phyloP scores from a whole-genome alignment of 106 monocot species.

The Vanilla planifolia region DNA sequence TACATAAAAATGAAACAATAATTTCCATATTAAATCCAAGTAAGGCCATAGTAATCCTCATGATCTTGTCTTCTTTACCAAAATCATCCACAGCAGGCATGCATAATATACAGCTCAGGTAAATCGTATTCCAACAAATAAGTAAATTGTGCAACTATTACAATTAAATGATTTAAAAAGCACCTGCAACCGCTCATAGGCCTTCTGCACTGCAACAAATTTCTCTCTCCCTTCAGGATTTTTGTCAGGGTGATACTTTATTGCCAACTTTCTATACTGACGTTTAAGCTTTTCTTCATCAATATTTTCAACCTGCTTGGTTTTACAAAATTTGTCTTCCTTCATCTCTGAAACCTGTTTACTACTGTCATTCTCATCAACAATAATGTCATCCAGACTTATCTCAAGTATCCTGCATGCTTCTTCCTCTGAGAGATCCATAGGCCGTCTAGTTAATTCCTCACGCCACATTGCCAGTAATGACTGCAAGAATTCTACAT shows the following conservation, averaged over 20 bases:
- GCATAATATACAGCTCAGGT: too few relatives aligned
- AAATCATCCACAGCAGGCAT: too few relatives aligned
- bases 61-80: too few relatives aligned
- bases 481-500: conserved; percentile 96
- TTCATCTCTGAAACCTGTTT: conserved; percentile 17
- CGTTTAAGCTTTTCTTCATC: conserved; percentile 99
- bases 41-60: too few relatives aligned
- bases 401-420: conserved; percentile 93
- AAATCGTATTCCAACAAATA: neutral
- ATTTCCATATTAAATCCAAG: too few relatives aligned
- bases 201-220: conserved; percentile 98
- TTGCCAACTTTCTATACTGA: conserved; percentile 91
- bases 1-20: too few relatives aligned
- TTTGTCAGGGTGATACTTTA: conserved; percentile 96
- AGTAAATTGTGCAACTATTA: neutral
- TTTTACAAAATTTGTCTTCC: conserved; percentile 16
- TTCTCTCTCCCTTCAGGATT: conserved; percentile 99
- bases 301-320: conserved; percentile 51
- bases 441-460: conserved; percentile 83
- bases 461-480: conserved; percentile 99
- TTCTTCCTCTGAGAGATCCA: conserved; percentile 99
- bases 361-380: conserved; percentile 27
- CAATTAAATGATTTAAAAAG: neutral
- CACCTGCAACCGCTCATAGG: conserved; percentile 98
- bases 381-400: conserved; percentile 72